phyloP scores from a whole-genome alignment of 768 basidiomycete genomes.

The Macrolepiota dolichaula region DNA sequence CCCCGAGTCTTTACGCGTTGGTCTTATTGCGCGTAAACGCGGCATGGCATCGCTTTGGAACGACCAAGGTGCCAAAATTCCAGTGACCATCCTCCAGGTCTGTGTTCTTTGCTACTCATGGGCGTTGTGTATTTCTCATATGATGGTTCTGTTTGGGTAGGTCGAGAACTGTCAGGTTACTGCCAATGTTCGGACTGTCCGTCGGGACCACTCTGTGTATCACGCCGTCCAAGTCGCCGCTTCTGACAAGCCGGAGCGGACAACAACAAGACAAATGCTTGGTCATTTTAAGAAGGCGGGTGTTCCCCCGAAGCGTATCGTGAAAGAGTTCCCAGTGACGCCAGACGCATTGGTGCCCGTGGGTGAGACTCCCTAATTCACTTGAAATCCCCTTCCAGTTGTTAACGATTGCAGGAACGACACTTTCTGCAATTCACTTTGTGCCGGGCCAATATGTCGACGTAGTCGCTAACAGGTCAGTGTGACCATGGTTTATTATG shows the following conservation, averaged over 20 bases:
- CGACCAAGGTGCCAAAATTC: conserved; percentile 79
- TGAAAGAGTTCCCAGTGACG: conserved; percentile 88
- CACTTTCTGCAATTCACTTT: conserved; percentile 87
- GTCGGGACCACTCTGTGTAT: conserved; percentile 67
- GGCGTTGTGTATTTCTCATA: conserved; percentile 5
- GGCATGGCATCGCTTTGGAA: conserved; percentile 97
- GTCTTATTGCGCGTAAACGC: conserved; percentile 90
- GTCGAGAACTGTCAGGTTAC: conserved; percentile 90
- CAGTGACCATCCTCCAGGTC: conserved; percentile 95
- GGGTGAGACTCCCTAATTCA: conserved; percentile 48
- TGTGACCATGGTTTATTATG: conserved; percentile 16
- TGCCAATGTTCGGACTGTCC: conserved; percentile 64
- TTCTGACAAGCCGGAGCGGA: conserved; percentile 68
- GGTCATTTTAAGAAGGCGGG: conserved; percentile 88
- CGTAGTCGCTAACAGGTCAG: conserved; percentile 86
- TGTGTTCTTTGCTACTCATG: conserved; percentile 17
- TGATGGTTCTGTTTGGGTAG: conserved; percentile 31
- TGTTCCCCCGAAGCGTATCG: conserved; percentile 76
- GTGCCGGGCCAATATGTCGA: conserved; percentile 97
- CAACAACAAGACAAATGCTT: conserved; percentile 72
- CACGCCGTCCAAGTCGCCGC: conserved; percentile 95
- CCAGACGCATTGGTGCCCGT: conserved; percentile 87
- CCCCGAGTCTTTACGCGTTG: conserved; percentile 82
- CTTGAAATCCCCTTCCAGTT: background rate
- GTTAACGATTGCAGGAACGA: conserved; percentile 58